phyloP scores from a whole-genome alignment of 1,139 yeast species.

The Lipomyces yarrowii region DNA sequence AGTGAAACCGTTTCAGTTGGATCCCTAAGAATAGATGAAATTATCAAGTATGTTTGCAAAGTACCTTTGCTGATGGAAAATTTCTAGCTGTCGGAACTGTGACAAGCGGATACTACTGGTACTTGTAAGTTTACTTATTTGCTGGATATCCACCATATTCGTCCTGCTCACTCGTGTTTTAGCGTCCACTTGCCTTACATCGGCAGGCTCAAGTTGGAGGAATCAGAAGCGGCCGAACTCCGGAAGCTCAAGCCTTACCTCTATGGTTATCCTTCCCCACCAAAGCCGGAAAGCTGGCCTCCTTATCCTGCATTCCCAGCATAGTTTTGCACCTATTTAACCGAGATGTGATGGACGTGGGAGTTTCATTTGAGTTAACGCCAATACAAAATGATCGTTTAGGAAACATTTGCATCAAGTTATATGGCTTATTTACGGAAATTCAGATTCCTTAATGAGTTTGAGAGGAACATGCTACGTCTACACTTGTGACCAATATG shows the following conservation, averaged over 20 bases:
- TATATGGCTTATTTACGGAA: background rate
- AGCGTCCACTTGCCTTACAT: constrained; percentile 20
- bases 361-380: background rate
- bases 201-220: background rate
- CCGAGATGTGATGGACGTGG: background rate
- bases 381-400: background rate
- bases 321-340: background rate
- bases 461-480: background rate
- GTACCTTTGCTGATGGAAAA: background rate
- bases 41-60: background rate
- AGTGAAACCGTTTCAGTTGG: background rate
- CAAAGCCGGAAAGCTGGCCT: background rate
- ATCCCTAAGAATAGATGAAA: background rate
- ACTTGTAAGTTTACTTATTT: constrained; percentile 13
- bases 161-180: background rate
- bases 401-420: background rate
- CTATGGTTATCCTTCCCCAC: background rate
- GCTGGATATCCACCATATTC: background rate
- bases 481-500: background rate
- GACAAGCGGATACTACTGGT: constrained; percentile 20
- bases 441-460: background rate
- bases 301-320: background rate
- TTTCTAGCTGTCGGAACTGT: constrained; percentile 8
- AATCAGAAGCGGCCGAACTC: background rate
- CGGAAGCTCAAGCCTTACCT: background rate